Evolutionary conservation across 1,284 basidiomycete genomes (phyloP), one percentile per base, ranked within the genome.

Genomic region (Laetiporus sulphureus): DNA sequence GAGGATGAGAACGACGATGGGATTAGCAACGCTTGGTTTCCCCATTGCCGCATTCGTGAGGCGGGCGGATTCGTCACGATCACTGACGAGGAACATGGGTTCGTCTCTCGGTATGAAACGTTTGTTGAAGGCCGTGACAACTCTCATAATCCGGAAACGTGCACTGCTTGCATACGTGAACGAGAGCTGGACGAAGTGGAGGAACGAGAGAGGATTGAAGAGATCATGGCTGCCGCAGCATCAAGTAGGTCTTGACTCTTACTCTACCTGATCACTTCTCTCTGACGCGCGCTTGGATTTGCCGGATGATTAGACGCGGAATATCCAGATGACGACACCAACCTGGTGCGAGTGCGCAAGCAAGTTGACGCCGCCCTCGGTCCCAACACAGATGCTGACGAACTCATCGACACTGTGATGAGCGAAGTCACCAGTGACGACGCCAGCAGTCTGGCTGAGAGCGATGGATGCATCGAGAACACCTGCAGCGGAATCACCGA

Each of bases 21-120:
- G 21, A 66, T 79, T 47, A 55, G 59, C 36, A 74, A 78, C 42
- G 80, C 71, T 4, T 83, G 73, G 69, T 68, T 83, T 44, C 71
- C 72, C 5, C 45, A 56, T 4, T 38, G 47, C 10, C 31, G 20
- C n/a, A 22, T 49, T 8, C 41, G 43, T 37, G 58, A 68, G 51
- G 38, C 36, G 31, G 32, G 36, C 13, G 54, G 50, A 2, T 31
- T 10, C 10, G 36, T 54, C 7, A 20, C 25, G 18, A 36, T 53
- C 7, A 20, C 38, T 13, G 29, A 36, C 25, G 35, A 24, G 30
- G 23, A 47, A 16, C 33, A 20, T 45, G 51, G 37, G 33, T 40
- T 31, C 13, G 23, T 24, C 29, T 55, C 53, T 1, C 41, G 16
- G 8, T 72, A 75, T 39, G 56, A 67, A 23, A 64, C 63, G 21